Evolutionary conservation across 2,329 filamentous ascomycete genomes (phyloP).

Genomic region (Aspergillus fijiensis): DNA sequence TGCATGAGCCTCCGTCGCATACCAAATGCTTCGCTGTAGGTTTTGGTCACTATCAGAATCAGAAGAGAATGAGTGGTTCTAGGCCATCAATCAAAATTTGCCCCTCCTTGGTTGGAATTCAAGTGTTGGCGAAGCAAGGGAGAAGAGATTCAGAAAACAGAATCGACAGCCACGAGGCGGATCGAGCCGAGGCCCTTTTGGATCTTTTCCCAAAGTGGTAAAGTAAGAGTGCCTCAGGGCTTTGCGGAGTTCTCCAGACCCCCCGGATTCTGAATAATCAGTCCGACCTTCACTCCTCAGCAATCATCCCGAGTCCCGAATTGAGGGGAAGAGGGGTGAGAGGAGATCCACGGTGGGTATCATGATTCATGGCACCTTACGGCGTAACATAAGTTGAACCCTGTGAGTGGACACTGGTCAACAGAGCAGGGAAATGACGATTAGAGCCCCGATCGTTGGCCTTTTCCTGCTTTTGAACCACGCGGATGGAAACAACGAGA

Average conservation of each 20-base stretch:
- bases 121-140: not conserved
- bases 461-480: constrained; percentile 13
- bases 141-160: not conserved
- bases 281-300: not conserved
- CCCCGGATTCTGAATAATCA: constrained; percentile 22
- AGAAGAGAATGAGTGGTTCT: not conserved
- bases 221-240: not conserved
- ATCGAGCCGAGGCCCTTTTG: constrained; percentile 9
- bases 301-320: no score
- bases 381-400: not conserved
- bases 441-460: constrained; percentile 4
- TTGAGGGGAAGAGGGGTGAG: not conserved
- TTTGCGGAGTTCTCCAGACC: constrained; percentile 21
- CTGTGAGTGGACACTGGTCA: not conserved
- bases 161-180: constrained; percentile 3
- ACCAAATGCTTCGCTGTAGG: not conserved
- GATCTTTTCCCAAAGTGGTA: constrained; percentile 1
- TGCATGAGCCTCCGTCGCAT: not conserved
- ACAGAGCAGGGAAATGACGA: constrained; percentile 12
- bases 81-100: not conserved
- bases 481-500: constrained; percentile 1
- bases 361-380: not conserved
- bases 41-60: not conserved
- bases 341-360: not conserved
- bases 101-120: not conserved